Base-by-base conservation (phyloP, 768 basidiomycete genomes). In the Pulveroboletus sp. region DNA sequence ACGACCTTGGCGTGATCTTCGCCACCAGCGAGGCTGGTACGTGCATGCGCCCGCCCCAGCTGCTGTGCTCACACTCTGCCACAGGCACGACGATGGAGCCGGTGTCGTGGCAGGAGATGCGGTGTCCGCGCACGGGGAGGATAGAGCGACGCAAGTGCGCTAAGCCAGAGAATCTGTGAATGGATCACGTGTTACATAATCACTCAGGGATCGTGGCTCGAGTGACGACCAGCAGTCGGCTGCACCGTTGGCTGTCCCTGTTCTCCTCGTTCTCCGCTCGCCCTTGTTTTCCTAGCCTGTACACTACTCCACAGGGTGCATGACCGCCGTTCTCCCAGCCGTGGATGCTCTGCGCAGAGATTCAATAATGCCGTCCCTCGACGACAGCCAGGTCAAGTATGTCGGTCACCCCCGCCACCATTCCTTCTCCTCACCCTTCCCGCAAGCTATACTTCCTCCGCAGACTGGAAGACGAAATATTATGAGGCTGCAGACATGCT, bases 41-140 rank as follows among this genome's bases (percentile, higher is more conserved):
- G 76, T 71, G 43, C 10, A 38, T 18, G n/a, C 26, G 12, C 9
- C 27, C 6, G 5, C 39, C 12, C 15, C 15, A 21, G 42, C 27
- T 51, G 46, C 39, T 36, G 47, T 30, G 18, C 47, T 43, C 49
- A 58, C 37, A 27, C 4, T 7, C 28, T 38, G 8, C 30, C 58
- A 21, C 52, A 89, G 89, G 89, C 47, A 82, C 79, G 9, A 86
- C 86, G 21, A 84, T 93, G 80, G 83, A 88, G 50, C 86, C 91
- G 0, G 80, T 90, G 12, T 90, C 87, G 2, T 93, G 91, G 91
- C 83, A 89, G 69, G 88, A 88, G 66, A 93, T 93, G 91, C 79
- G 88, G 18, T 92, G 89, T 63, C 82, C 87, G 17, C 83, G 81
- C 64, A 91, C 89, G 14, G 88, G 89, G 5, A 78, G 74, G 55